Evolutionary conservation across 805 yeast species (phyloP), one percentile per base, ranked within the genome.

Genomic region (Monosporozyma unispora): DNA sequence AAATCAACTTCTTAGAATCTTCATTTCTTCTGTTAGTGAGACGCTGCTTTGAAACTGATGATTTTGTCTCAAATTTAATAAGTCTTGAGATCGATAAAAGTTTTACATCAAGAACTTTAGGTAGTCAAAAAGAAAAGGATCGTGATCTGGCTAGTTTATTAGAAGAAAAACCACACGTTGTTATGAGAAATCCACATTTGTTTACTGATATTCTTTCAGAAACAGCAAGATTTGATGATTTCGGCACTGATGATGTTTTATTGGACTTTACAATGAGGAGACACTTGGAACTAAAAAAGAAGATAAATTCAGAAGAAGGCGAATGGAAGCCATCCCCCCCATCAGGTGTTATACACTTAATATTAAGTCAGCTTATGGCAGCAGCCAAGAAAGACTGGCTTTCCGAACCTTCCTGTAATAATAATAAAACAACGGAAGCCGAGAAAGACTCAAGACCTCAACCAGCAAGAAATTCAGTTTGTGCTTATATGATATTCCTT

Each of bases 401-500:
- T 3, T 54, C 70, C 2, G 75, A 72, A 47, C 74, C 73, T 6
- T 47, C 54, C 0, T 41, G 60, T 1, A 57, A 60, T 7, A 39
- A 38, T 9, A 62, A 59, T 33, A 51, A 57, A 61, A 37, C 65
- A 60, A 49, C 52, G 61, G 31, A 66, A 61, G 52, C 71, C 61
- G 53, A 66, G 56, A 59, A 60, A 48, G 48, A 57, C 44, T 57
- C 62, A 39, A 58, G 71, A 55, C 61, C 63, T 2, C 69, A 70
- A 42, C 62, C 77, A 11, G 64, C 74, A 44, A 73, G 70, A 49
- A 85, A 84, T 59, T 69, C 72, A 7, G 73, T 77, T 28, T 86
- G 82, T 64, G 74, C 81, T 0, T 82, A 85, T 57, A 79, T 81
- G 51, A 75, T 82, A 42, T 89, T 82, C 62, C 65, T 90, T 44